phyloP scores from a whole-genome alignment of 140 eudicot genomes.

The Flaveria floridana region DNA sequence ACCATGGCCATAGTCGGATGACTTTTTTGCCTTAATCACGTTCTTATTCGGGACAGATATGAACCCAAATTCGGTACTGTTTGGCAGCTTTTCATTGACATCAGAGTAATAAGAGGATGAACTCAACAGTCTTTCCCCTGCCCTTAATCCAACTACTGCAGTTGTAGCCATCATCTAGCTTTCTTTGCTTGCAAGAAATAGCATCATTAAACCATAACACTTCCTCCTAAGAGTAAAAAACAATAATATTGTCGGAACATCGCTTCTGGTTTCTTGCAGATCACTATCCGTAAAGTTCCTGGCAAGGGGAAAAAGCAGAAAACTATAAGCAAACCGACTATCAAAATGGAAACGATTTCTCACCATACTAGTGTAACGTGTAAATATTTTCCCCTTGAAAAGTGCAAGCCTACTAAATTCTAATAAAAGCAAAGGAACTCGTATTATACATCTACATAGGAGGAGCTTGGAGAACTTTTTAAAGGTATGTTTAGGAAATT shows the following conservation, averaged over 20 bases:
- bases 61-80: slow-evolving; percentile 39
- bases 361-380: neutral
- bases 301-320: slow-evolving; percentile 25
- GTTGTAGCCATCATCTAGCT: slow-evolving; percentile 75
- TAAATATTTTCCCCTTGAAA: no score
- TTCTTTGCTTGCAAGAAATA: slow-evolving; percentile 22
- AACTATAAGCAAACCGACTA: neutral
- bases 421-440: no score
- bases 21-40: slow-evolving; percentile 50
- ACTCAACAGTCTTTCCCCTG: slow-evolving; percentile 86
- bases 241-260: neutral
- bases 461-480: no score
- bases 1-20: slow-evolving; percentile 46
- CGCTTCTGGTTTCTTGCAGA: slow-evolving; percentile 22
- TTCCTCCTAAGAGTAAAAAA: neutral
- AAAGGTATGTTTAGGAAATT: no score
- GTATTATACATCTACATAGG: no score
- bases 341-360: neutral
- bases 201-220: slow-evolving; percentile 31
- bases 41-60: slow-evolving; percentile 37
- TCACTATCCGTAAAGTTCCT: slow-evolving; percentile 9
- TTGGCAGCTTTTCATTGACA: slow-evolving; percentile 49
- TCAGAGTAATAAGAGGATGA: slow-evolving; percentile 78
- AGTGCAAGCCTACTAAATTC: no score
- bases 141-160: slow-evolving; percentile 73